phyloP scores from a whole-genome alignment of 345 rosid species.

The Pelargonium nanum region DNA sequence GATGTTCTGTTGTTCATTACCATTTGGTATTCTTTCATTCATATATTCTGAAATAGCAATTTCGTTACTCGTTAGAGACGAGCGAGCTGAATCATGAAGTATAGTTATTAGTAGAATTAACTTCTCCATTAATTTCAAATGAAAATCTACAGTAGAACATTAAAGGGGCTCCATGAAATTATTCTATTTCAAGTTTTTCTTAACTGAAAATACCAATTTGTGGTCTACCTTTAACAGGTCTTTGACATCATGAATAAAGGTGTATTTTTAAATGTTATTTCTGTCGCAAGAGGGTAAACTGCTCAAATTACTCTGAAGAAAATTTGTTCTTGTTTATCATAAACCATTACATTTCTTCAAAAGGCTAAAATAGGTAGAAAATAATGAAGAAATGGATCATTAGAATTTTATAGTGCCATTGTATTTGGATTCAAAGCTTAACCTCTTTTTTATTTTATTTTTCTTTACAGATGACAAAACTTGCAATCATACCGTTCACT shows the following conservation, averaged over 20 bases:
- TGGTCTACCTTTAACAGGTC: too few species aligned
- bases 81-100: not conserved
- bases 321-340: not conserved
- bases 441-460: not conserved
- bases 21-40: not conserved
- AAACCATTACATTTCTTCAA: not conserved
- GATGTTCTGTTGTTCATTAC: not conserved
- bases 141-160: not conserved
- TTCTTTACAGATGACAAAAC: constrained; percentile 79
- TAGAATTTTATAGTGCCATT: not conserved
- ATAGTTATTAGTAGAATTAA: not conserved
- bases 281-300: too few species aligned
- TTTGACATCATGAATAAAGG: too few species aligned
- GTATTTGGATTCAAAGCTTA: not conserved
- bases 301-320: too few species aligned
- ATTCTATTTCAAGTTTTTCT: too few species aligned
- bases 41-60: not conserved
- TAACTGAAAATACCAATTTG: too few species aligned
- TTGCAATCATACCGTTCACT: constrained; percentile 97
- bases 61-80: not conserved
- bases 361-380: not conserved
- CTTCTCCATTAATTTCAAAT: not conserved
- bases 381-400: not conserved
- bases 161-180: too few species aligned
- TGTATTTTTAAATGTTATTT: too few species aligned